Base-by-base conservation (phyloP, 495 filamentous ascomycete species). In the Cairneyella variabilis region DNA sequence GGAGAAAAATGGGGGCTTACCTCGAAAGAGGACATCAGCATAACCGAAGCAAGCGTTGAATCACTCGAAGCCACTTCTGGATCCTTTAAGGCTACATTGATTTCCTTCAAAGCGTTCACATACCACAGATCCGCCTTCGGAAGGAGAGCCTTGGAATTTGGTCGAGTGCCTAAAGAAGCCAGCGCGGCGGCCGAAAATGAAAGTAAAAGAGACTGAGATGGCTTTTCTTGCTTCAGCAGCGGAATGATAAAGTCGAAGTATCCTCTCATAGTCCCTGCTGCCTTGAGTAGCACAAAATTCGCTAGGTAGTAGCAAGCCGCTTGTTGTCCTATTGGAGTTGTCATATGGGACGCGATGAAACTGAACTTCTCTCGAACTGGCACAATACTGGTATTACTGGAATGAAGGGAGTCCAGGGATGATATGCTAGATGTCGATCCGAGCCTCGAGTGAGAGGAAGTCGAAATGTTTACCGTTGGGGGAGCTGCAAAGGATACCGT, bases 111-210 rank as follows among this genome's bases (percentile, higher is more conserved):
- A 5, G 84, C 82, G 42, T 69, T 68, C 3, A 68, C 60, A 51
- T 79, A 78, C 54, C 72, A 71, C 20, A 47, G 45, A 42, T 67
- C 61, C 12, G 75, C 69, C 28, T 56, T 49, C 3, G 48, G 49
- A 58, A 58, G 71, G 73, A 51, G 56, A 66, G 30, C 56, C 66
- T 59, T 71, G 34, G 53, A 72, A 53, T 54, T 77, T 56, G 51
- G 65, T n/a, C 59, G 61, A 52, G 69, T 83, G 51, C 55, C 72
- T 58, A 66, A 66, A 66, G 76, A 76, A 18, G 79, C 79, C 48
- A 83, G 69, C n/a, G 83, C 73, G 51, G 83, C 79, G 1, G 84
- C 83, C 42, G 83, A 73, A 38, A 84, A 83, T 28, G 79, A 78
- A 18, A 77, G 67, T 16, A 73, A 68, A 4, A 87, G 59, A 38